Percentiles rank a stretch among this genome's conserved stretches.
Evolutionary conservation across 1,284 basidiomycete genomes (phyloP).

Genomic region (Sutorius eximius): DNA sequence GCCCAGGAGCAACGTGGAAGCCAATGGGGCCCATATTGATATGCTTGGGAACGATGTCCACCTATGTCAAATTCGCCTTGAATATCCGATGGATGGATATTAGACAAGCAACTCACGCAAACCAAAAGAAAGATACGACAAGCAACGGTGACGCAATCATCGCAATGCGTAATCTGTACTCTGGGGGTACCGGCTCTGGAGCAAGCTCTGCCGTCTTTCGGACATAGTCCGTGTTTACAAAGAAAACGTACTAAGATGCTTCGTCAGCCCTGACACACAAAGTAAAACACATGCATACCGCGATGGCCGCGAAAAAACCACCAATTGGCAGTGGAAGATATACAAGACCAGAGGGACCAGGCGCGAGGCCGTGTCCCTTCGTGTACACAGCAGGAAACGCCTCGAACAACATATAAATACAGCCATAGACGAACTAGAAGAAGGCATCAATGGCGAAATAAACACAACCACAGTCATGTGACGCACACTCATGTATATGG

Average conservation of each 20-base stretch:
- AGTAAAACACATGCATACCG: conserved; percentile 36
- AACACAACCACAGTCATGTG: conserved; percentile 16
- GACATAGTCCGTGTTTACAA: conserved; percentile 57
- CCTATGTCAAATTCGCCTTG: conserved; percentile 22
- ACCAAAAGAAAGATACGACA: conserved; percentile 65
- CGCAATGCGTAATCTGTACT: conserved; percentile 59
- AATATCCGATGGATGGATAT: neutral
- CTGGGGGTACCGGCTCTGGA: conserved; percentile 62
- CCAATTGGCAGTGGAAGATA: conserved; percentile 59
- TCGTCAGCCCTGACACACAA: conserved; percentile 32
- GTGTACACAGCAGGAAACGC: conserved; percentile 61
- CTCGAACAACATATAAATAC: conserved; percentile 61
- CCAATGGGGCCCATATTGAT: conserved; percentile 58
- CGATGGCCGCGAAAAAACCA: conserved; percentile 44
- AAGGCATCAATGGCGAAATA: conserved; percentile 9
- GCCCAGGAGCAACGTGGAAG: conserved; percentile 52
- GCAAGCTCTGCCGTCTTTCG: conserved; percentile 44
- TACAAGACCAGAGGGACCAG: conserved; percentile 50
- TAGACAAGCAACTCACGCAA: conserved; percentile 45
- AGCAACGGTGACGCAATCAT: conserved; percentile 58
- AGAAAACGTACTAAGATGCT: conserved; percentile 43
- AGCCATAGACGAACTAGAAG: conserved; percentile 59
- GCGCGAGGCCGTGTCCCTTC: conserved; percentile 50
- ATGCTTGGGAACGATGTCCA: conserved; percentile 58
- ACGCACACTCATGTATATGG: conserved; percentile 65